phyloP scores from a whole-genome alignment of 169 alveolate genomes.

The Amoebophrya sp. region DNA sequence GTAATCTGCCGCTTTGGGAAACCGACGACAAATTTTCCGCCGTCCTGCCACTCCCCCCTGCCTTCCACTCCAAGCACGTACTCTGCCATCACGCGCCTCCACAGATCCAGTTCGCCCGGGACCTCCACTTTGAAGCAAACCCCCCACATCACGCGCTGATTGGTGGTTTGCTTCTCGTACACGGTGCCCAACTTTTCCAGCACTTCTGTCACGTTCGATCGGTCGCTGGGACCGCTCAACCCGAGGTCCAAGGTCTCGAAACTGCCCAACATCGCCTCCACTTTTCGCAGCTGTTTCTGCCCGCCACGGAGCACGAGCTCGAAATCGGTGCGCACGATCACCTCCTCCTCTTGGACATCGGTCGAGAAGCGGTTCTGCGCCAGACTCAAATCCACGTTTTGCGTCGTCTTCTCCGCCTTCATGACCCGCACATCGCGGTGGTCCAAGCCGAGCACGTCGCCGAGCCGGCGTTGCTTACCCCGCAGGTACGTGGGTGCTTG shows the following conservation, averaged over 20 bases:
- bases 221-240: neutral
- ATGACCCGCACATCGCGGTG: too few species aligned
- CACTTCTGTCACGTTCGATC: neutral
- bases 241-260: neutral
- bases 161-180: neutral
- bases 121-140: neutral
- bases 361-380: too few species aligned
- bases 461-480: too few species aligned
- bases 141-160: neutral
- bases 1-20: neutral
- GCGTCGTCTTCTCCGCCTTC: too few species aligned
- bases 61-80: neutral
- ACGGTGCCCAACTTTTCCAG: neutral
- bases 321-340: neutral
- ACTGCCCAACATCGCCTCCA: neutral
- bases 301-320: neutral
- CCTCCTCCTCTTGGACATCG: too few species aligned
- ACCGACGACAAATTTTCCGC: neutral
- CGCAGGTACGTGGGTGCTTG: too few species aligned
- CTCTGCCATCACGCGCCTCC: neutral
- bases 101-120: neutral
- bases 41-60: neutral
- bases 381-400: too few species aligned
- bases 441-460: too few species aligned
- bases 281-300: neutral